Evolutionary conservation across 257 asterid genomes (phyloP), one percentile per base, ranked within the genome.

Genomic region (Schizonepeta tenuifolia): DNA sequence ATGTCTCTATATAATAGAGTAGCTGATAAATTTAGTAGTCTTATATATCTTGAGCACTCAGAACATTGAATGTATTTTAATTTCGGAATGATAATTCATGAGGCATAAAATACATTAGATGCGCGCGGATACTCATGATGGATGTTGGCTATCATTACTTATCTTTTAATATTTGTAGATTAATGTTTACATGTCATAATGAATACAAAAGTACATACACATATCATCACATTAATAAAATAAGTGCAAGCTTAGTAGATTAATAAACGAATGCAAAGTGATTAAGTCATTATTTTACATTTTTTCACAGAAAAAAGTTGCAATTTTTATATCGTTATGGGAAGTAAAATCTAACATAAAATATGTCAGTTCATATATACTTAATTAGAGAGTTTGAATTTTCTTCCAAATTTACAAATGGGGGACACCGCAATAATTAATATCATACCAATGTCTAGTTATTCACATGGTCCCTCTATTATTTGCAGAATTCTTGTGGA

Each of bases 401-500:
- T 71, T 46, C 40, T 12, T n/a, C 53, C n/a, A 31, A 10, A 0
- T 43, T 6, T 31, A 7, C 13, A 18, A 51, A 51, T 9, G 51
- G 51, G 44, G 73, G 67, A 15, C 65, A 67, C 22, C 24, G 65
- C 20, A 44, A 58, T 40, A 17, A 20, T 53, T 40, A 17, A 20
- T 53, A 33, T 10, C 24, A 40, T 4, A 69, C 18, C 70, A 70
- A 71, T 51, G 68, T 53, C 12, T 73, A 55, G 24, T 61, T 51
- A 56, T 66, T 74, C 79, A 75, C 73, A 71, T 78, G 86, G 74
- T 55, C 83, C 64, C 40, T 60, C 38, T 26, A 60, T 69, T 66
- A 69, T 65, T 57, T 69, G 75, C 67, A 43, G 66, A 53, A 41
- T 56, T 43, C 44, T 46, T 47, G 75, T 72, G 71, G 71, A 62